Conservation (phyloP, 495 filamentous ascomycete species). For the Saxispiralis lemnorum region DNA sequence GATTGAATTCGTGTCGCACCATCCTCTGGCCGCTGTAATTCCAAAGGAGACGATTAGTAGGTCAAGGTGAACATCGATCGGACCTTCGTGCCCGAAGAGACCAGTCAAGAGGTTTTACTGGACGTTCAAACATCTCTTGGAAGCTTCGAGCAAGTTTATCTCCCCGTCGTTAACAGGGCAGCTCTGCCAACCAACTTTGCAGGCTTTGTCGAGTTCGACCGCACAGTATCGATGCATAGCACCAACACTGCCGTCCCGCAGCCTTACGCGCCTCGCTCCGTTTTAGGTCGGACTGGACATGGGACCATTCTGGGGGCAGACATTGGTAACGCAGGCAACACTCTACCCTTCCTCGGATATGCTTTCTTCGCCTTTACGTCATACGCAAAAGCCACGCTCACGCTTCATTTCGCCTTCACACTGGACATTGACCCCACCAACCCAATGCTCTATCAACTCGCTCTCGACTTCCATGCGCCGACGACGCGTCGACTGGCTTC, state of each 20-base stretch:
- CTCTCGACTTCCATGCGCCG: slow-evolving; percentile 30
- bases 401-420: slow-evolving; percentile 39
- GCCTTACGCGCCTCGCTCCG: slow-evolving; percentile 34
- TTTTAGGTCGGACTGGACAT: slow-evolving; percentile 39
- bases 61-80: slow-evolving; percentile 48
- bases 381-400: slow-evolving; percentile 34
- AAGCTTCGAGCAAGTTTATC: slow-evolving; percentile 32
- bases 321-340: slow-evolving; percentile 27
- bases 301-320: slow-evolving; percentile 36
- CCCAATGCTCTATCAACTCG: slow-evolving; percentile 42
- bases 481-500: slow-evolving; percentile 35
- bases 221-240: slow-evolving; percentile 38
- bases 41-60: slow-evolving; percentile 27
- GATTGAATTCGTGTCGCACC: no score
- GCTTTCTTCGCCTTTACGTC: slow-evolving; percentile 46
- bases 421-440: slow-evolving; percentile 43
- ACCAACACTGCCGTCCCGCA: slow-evolving; percentile 29
- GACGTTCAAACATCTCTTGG: slow-evolving; percentile 35
- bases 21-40: no score
- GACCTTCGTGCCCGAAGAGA: slow-evolving; percentile 32
- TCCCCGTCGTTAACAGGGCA: slow-evolving; percentile 38
- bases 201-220: slow-evolving; percentile 50
- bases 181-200: slow-evolving; percentile 36
- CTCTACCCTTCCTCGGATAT: slow-evolving; percentile 44
- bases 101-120: slow-evolving; percentile 17